A percentile compares a stretch with the other conserved stretches of the same genome.
Evolutionary conservation across 371 early-diverging fungal genomes (phyloP).

Genomic region (Mucor saturninus): DNA sequence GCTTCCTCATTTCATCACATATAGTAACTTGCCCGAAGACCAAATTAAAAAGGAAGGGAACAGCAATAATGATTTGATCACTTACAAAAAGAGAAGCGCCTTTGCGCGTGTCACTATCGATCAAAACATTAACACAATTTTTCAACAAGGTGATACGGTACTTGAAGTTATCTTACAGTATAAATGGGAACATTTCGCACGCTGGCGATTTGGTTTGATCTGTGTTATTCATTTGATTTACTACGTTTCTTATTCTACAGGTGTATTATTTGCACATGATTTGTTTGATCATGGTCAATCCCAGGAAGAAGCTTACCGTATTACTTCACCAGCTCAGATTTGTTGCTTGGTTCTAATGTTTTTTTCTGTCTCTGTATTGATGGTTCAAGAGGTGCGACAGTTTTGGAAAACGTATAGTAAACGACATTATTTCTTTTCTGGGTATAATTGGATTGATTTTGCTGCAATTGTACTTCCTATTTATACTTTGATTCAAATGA

Average conservation of each 20-base stretch:
- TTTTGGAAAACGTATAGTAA: neutral
- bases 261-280: slow-evolving; percentile 9
- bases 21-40: slow-evolving; percentile 12
- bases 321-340: slow-evolving; percentile 5
- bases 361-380: neutral
- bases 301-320: neutral
- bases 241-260: slow-evolving; percentile 11
- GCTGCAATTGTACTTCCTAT: slow-evolving; percentile 7
- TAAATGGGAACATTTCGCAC: slow-evolving; percentile 17
- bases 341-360: neutral
- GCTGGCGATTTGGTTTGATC: neutral
- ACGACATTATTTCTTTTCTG: slow-evolving; percentile 6
- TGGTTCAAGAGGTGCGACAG: slow-evolving; percentile 8
- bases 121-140: slow-evolving; percentile 12
- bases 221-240: slow-evolving; percentile 2
- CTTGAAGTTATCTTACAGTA: slow-evolving; percentile 17
- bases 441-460: slow-evolving; percentile 17
- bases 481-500: neutral
- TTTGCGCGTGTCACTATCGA: slow-evolving; percentile 3
- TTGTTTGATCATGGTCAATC: slow-evolving; percentile 2
- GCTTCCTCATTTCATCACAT: slow-evolving; percentile 14
- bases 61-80: neutral
- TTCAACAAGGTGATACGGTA: slow-evolving; percentile 19
- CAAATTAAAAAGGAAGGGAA: neutral
- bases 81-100: slow-evolving; percentile 5